A percentile compares a stretch with the other conserved stretches of the same genome.
These are phyloP conservation scores for Akanthomyces lecanii DNA, from an alignment of 2,329 filamentous ascomycete species.

Conservation along the genomic window DNA sequence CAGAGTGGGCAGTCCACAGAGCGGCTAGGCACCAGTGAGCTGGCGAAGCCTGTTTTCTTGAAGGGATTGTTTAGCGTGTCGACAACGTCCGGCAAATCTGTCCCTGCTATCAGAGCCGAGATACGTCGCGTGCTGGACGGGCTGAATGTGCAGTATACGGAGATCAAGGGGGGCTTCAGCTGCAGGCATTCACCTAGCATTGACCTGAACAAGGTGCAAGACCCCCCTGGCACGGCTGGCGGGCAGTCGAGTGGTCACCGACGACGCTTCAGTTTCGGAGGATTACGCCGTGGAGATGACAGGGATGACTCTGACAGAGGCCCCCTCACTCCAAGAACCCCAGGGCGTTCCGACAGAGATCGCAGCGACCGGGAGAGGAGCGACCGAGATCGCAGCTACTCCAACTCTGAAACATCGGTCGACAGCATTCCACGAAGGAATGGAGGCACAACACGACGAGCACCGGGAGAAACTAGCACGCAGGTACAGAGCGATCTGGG, in stretches of 20 bases:
- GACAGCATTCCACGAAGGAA: slow-evolving; percentile 61
- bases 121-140: slow-evolving; percentile 86
- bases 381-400: slow-evolving; percentile 64
- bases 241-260: slow-evolving; percentile 56
- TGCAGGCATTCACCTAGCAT: slow-evolving; percentile 89
- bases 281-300: slow-evolving; percentile 52
- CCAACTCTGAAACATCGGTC: slow-evolving; percentile 81
- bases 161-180: slow-evolving; percentile 90
- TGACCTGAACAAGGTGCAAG: slow-evolving; percentile 69
- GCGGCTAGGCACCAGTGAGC: slow-evolving; percentile 63
- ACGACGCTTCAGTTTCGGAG: slow-evolving; percentile 80
- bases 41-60: slow-evolving; percentile 89
- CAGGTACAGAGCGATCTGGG: slow-evolving; percentile 88
- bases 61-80: slow-evolving; percentile 97
- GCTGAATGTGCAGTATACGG: slow-evolving; percentile 83
- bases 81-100: slow-evolving; percentile 88
- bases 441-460: slow-evolving; percentile 48
- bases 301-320: slow-evolving; percentile 56
- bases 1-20: slow-evolving; percentile 58
- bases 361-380: slow-evolving; percentile 16
- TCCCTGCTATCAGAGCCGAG: slow-evolving; percentile 79
- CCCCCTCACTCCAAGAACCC: slow-evolving; percentile 40
- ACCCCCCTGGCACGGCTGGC: slow-evolving; percentile 57
- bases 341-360: slow-evolving; percentile 40
- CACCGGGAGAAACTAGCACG: slow-evolving; percentile 83